Conservation (phyloP, 2,329 filamentous ascomycete genomes). For the Dothideomycetidae sp. region DNA sequence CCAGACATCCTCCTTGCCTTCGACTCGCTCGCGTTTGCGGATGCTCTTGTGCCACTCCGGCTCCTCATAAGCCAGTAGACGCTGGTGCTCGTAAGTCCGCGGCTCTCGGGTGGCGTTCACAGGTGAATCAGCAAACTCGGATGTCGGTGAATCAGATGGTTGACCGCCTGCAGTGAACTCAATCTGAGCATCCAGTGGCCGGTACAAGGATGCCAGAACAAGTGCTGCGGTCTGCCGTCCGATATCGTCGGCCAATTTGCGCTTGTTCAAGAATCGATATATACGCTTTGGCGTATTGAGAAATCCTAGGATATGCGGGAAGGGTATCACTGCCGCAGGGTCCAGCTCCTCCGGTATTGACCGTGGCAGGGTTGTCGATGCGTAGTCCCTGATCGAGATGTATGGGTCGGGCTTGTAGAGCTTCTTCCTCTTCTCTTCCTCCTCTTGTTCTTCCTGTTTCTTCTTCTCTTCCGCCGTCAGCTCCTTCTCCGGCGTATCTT, state of each 20-base stretch:
- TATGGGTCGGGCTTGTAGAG: constrained; percentile 55
- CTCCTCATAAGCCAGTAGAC: constrained; percentile 56
- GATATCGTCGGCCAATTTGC: constrained; percentile 71
- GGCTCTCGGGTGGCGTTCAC: constrained; percentile 16
- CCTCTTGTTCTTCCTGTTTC: constrained; percentile 29
- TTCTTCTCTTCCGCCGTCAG: constrained; percentile 19
- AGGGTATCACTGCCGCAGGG: constrained; percentile 56
- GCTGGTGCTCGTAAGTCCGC: constrained; percentile 47
- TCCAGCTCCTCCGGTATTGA: constrained; percentile 57
- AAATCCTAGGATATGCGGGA: constrained; percentile 88
- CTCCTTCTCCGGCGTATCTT: constrained; percentile 16
- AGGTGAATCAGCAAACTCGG: constrained; percentile 13
- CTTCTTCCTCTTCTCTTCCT: constrained; percentile 28
- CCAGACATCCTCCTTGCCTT: constrained; percentile 52
- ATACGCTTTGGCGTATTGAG: constrained; percentile 75
- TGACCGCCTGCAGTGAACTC: constrained; percentile 4
- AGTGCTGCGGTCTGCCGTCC: constrained; percentile 77
- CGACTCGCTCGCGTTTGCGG: constrained; percentile 40
- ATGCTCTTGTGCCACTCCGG: constrained; percentile 72
- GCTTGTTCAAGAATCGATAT: constrained; percentile 74
- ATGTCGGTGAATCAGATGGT: constrained; percentile 13
- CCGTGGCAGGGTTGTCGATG: constrained; percentile 47
- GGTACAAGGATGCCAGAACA: constrained; percentile 46
- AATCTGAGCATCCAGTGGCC: constrained; percentile 29
- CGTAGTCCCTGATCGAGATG: constrained; percentile 60